phyloP scores from a whole-genome alignment of 139 green algal species.

The Coelastrella sp. region DNA sequence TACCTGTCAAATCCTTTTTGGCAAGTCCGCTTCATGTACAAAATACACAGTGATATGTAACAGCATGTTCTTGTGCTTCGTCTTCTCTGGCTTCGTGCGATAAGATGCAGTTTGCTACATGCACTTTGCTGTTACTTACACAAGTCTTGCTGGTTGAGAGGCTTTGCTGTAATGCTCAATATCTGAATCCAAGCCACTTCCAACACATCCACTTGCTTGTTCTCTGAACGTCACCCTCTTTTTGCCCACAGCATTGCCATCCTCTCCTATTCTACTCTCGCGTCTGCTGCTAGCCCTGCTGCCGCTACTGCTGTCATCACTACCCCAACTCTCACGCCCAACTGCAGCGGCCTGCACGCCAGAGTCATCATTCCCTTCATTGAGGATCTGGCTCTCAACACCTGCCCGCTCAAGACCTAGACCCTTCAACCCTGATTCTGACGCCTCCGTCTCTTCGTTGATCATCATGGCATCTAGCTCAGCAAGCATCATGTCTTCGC shows the following conservation, averaged over 20 bases:
- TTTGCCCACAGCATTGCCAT: neutral
- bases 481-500: neutral
- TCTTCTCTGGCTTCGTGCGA: neutral
- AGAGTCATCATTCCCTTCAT: neutral
- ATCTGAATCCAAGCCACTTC: slow-evolving; percentile 16
- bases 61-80: neutral
- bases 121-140: neutral
- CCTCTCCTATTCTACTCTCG: neutral
- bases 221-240: neutral
- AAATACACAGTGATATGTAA: neutral
- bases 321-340: neutral
- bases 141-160: neutral
- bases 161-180: neutral
- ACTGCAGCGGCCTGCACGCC: neutral
- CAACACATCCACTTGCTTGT: neutral
- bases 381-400: no score
- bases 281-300: neutral
- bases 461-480: neutral
- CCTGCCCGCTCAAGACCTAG: neutral
- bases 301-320: slow-evolving; percentile 3
- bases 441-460: neutral
- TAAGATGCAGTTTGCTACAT: neutral
- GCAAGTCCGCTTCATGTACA: neutral
- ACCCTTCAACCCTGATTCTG: neutral
- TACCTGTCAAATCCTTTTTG: neutral